Evolutionary conservation across 495 filamentous ascomycete genomes (phyloP), one percentile per base, ranked within the genome.

Genomic region (Pyrenula massariospora): DNA sequence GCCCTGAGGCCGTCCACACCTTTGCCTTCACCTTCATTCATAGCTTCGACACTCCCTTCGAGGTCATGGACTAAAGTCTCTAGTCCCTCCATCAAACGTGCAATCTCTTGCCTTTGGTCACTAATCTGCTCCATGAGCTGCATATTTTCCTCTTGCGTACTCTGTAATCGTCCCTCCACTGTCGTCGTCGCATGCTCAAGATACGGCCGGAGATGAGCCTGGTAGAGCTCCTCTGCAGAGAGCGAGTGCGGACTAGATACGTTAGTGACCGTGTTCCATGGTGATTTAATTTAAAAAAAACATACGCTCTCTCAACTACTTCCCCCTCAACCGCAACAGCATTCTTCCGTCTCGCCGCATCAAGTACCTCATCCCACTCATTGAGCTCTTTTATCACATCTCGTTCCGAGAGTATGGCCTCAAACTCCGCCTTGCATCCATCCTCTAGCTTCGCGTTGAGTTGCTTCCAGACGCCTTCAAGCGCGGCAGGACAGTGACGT

Each of bases 331-430:
- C 52, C 1, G 59, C 71, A 49, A 65, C 64, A 23, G 73, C 78
- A 63, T 76, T 81, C 61, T 86, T 73, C 58, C 70, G 70, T 59
- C 71, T 79, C 23, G 89, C 92, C 48, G 89, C 89, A 21, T 67
- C 73, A 25, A 93, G 77, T 50, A 95, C 72, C 12, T 73, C 71
- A 68, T 98, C 92, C 54, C 96, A 74, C 62, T 85, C 84, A 73
- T 98, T 96, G 56, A 98, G 72, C 50, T 82, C 81, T 57, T 70
- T 60, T 2, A 96, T 79, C 0, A 91, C 91, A 53, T 83, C 72
- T 52, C 88, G 71, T 65, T 86, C 81, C 24, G 72, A 66, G 53
- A 95, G 59, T 59, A 96, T 90, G 3, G 70, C 73, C 25, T 91
- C 86, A 69, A 95, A 96, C 65, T 95, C 88, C 22, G 73, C 69